Base-by-base conservation (phyloP, 2,329 filamentous ascomycete species). In the Seiridium unicorne region DNA sequence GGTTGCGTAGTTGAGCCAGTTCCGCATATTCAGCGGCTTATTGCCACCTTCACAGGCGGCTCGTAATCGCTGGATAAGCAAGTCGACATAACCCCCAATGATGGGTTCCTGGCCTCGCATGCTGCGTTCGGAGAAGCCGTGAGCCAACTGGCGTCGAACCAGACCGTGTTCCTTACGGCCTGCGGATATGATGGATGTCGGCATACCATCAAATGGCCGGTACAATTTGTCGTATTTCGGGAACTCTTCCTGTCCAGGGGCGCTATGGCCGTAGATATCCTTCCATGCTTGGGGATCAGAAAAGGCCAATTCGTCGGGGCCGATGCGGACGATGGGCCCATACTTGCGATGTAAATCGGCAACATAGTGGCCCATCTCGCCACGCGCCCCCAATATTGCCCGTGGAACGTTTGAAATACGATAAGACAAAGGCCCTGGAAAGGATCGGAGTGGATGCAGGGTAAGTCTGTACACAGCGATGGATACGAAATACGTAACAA, bases 251-350 rank as follows among this genome's bases (percentile, higher is more conserved):
- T 64, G 64, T 11, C 68, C 68, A 7, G 65, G 65, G 46, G 60
- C 62, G 51, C 71, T 70, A 63, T 77, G 74, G 44, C 76, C 74
- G 63, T 76, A 77, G 55, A 78, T 77, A 53, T 78, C 76, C 57
- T 69, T 70, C 74, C 74, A 78, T 3, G 76, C 75, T 47, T 72
- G 66, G 0, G 73, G 64, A 73, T 75, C 60, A 26, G 67, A 69
- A 63, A 74, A 81, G 3, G 74, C 73, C 38, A 81, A 69, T 64
- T 80, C 77, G 55, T 76, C 69, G 3, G 79, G 78, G 3, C 70
- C 68, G 42, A 79, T 65, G 4, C 79, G 76, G 10, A 81, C 74
- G 3, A 78, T 69, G 2, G 70, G 65, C 7, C 79, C 79, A 59
- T 79, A 79, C 55, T 72, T 64, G 5, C 64, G 60, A 62, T 77